A percentile compares a stretch with the other conserved stretches of the same genome.
Conservation (phyloP, 345 rosid species). For the Gossypium anomalum region DNA sequence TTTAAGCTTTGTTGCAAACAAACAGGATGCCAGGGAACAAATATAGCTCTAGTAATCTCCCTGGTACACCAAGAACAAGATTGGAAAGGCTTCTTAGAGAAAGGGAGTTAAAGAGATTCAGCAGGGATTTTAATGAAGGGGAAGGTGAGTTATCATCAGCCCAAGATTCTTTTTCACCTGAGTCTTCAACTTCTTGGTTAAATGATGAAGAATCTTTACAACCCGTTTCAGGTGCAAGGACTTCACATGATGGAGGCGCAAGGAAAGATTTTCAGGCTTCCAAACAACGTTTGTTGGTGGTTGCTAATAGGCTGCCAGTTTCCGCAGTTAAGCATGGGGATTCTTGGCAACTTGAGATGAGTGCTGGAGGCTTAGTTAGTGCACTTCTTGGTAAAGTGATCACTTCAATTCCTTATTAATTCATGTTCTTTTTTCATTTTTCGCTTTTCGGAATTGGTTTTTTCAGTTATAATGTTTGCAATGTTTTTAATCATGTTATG, state of each 20-base stretch:
- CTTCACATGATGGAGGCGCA: conserved; percentile 12
- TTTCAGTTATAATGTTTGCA: background rate
- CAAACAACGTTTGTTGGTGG: conserved; percentile 51
- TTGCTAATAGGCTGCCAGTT: conserved; percentile 56
- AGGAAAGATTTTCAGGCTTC: conserved; percentile 4
- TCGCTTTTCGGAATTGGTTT: background rate
- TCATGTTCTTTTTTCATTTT: background rate
- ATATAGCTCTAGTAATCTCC: conserved; percentile 19
- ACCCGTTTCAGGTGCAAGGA: conserved; percentile 11
- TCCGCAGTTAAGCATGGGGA: conserved; percentile 43
- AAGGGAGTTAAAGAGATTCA: conserved; percentile 42
- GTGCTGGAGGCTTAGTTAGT: conserved; percentile 53
- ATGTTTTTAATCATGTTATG: conserved; percentile 7
- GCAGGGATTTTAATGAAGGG: conserved; percentile 27
- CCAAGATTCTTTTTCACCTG: conserved; percentile 21
- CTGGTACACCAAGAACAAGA: conserved; percentile 40
- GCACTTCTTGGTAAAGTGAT: conserved; percentile 43
- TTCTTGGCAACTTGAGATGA: conserved; percentile 50
- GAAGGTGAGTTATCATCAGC: conserved; percentile 20
- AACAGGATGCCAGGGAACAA: conserved; percentile 40
- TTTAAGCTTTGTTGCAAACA: conserved; percentile 24
- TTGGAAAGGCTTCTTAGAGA: conserved; percentile 49
- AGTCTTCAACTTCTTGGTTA: conserved; percentile 15
- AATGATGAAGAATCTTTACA: conserved; percentile 25
- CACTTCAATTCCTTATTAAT: background rate